phyloP scores from a whole-genome alignment of 1,284 basidiomycete genomes.

The Ganoderma multipileum region DNA sequence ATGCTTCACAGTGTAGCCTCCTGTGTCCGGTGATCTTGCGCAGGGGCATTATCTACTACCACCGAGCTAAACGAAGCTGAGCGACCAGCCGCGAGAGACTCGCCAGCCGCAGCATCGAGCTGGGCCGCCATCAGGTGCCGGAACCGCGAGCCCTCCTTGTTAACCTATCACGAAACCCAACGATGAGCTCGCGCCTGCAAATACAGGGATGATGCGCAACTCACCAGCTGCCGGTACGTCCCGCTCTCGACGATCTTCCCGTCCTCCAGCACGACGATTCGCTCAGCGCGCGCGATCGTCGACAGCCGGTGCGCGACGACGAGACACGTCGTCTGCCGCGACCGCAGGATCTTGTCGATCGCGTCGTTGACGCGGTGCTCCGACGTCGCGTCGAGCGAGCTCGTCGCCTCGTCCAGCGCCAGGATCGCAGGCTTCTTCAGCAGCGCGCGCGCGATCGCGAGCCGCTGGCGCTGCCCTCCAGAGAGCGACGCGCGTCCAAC shows the following conservation, averaged over 20 bases:
- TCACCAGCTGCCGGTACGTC: constrained; percentile 80
- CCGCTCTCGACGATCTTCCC: constrained; percentile 87
- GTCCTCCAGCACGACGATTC: constrained; percentile 88
- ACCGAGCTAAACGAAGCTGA: background rate
- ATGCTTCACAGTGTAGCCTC: background rate
- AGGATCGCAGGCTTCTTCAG: constrained; percentile 86
- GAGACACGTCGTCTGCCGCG: constrained; percentile 83
- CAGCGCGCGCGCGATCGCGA: constrained; percentile 83
- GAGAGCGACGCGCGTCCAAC: constrained; percentile 79
- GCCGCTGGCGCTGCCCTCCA: constrained; percentile 68
- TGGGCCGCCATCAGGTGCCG: constrained; percentile 88
- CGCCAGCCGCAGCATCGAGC: constrained; percentile 59
- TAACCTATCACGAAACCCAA: constrained; percentile 51
- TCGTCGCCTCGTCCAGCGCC: constrained; percentile 85
- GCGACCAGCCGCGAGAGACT: constrained; percentile 12
- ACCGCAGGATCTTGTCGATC: constrained; percentile 84
- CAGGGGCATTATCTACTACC: background rate
- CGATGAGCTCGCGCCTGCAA: background rate
- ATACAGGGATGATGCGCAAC: constrained; percentile 27
- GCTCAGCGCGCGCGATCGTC: constrained; percentile 85
- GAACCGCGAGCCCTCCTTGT: constrained; percentile 76
- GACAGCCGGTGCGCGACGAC: constrained; percentile 90
- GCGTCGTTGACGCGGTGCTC: constrained; percentile 91
- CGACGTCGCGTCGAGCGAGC: constrained; percentile 88
- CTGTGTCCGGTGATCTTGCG: background rate